Base-by-base conservation (phyloP, 768 basidiomycete species). In the Suillus brevipes region DNA sequence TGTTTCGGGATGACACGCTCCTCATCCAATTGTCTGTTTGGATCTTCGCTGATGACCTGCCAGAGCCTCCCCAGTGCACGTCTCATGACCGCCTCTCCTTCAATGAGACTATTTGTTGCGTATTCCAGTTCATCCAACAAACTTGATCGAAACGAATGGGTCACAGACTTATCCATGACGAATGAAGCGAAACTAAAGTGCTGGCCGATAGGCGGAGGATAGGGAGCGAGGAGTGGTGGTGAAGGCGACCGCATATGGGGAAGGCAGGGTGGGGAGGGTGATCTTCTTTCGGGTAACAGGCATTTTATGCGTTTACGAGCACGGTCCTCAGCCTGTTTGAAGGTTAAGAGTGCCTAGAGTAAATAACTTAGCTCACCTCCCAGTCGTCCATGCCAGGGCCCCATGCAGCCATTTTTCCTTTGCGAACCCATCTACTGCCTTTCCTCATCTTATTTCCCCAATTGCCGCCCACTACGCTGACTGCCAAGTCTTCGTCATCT, bases 341-440 rank as follows among this genome's bases (percentile, higher is more conserved):
- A 9, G 61, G 40, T 71, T 58, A 61, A 69, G 50, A 68, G 61
- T 59, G 47, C 58, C 62, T 59, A 42, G 38, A 58, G 31, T 28
- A 68, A 65, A 31, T 53, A 60, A 61, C 50, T 66, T 16, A 25
- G 4, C 12, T 69, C 56, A 91, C 93, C 87, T 94, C 92, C 89
- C 91, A 93, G 65, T 94, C 92, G 42, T 92, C 92, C 80, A 88
- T 86, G 57, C 85, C 84, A 25, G 93, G 92, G 36, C 91, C 92
- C 94, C 94, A 95, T 16, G 88, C 81, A 36, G 87, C 85, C 65
- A 94, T 86, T 77, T 95, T 95, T 55, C 93, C 91, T 73, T 83
- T 85, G 20, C 92, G 85, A 58, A 91, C 83, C 92, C 92, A 95
- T 72, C 92, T 83, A 23, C 91, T 86, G n/a, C 87, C 88, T 73